These are phyloP conservation scores for Tulasnella calospora DNA, from an alignment of 768 basidiomycete genomes.

Conservation along the genomic window DNA sequence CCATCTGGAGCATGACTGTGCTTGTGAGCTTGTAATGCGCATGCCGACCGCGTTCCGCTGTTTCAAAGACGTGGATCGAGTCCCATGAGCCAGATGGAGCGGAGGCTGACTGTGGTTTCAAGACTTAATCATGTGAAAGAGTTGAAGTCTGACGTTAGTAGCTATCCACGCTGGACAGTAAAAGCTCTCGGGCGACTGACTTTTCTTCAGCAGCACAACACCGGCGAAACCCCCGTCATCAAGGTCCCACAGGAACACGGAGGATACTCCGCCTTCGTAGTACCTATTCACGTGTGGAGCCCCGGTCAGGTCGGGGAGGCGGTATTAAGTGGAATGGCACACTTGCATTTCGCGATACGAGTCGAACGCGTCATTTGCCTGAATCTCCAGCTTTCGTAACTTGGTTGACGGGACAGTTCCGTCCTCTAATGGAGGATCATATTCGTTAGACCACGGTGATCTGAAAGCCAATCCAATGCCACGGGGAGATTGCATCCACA, in stretches of 20 bases:
- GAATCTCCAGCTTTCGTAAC: slow-evolving; percentile 84
- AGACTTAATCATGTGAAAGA: slow-evolving; percentile 39
- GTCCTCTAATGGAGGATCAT: slow-evolving; percentile 83
- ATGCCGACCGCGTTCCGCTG: slow-evolving; percentile 81
- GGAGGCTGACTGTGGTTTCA: slow-evolving; percentile 24
- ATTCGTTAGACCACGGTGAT: slow-evolving; percentile 98
- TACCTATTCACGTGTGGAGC: slow-evolving; percentile 51
- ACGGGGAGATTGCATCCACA: neutral
- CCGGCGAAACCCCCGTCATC: slow-evolving; percentile 97
- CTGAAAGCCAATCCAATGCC: slow-evolving; percentile 42
- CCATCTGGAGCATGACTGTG: slow-evolving; percentile 91
- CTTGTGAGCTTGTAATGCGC: slow-evolving; percentile 97
- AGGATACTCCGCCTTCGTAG: slow-evolving; percentile 96
- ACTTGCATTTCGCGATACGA: slow-evolving; percentile 90
- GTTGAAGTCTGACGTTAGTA: neutral
- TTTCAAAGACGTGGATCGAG: slow-evolving; percentile 96
- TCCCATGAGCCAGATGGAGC: slow-evolving; percentile 91
- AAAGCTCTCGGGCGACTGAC: slow-evolving; percentile 42
- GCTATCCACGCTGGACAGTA: neutral
- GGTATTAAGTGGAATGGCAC: slow-evolving; percentile 5
- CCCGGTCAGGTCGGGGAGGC: neutral
- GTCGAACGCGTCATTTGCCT: slow-evolving; percentile 94
- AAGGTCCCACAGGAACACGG: slow-evolving; percentile 96
- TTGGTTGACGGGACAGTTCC: slow-evolving; percentile 80
- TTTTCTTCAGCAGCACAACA: slow-evolving; percentile 92